Conservation (phyloP, 495 filamentous ascomycete species). For the Coniosporium apollinis region DNA sequence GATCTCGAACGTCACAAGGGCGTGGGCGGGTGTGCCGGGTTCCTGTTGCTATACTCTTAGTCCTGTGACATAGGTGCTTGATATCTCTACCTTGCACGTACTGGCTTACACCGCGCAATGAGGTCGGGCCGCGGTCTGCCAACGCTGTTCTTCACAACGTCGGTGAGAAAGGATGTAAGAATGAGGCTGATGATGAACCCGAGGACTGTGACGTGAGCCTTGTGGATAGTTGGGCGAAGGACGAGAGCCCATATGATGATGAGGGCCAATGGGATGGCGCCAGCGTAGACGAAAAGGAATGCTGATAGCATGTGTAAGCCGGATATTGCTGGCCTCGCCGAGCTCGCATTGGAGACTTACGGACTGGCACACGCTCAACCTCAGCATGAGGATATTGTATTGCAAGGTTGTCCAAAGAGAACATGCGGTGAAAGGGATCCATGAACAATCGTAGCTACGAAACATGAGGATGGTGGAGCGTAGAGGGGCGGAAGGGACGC, state of each 20-base stretch:
- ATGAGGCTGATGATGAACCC: slow-evolving; percentile 58
- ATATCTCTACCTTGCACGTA: too few relatives aligned
- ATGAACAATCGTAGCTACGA: slow-evolving; percentile 51
- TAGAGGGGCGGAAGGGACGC: slow-evolving; percentile 8
- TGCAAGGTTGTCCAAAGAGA: slow-evolving; percentile 61
- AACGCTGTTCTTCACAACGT: slow-evolving; percentile 80
- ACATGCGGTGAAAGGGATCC: slow-evolving; percentile 79
- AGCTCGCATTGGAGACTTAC: slow-evolving; percentile 27
- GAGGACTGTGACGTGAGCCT: slow-evolving; percentile 71
- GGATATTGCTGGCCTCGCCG: neutral
- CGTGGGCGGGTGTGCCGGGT: slow-evolving; percentile 42
- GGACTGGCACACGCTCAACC: slow-evolving; percentile 66
- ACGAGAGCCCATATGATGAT: slow-evolving; percentile 48
- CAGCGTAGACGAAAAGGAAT: slow-evolving; percentile 62
- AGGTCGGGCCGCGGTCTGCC: slow-evolving; percentile 84
- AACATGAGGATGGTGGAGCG: slow-evolving; percentile 1
- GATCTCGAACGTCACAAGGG: slow-evolving; percentile 54
- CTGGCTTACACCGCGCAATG: slow-evolving; percentile 70
- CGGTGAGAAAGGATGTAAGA: slow-evolving; percentile 70
- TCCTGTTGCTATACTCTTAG: too few relatives aligned
- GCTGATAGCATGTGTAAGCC: slow-evolving; percentile 21
- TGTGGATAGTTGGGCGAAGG: slow-evolving; percentile 47
- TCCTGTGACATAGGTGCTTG: too few relatives aligned
- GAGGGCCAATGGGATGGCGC: slow-evolving; percentile 47
- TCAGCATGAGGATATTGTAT: slow-evolving; percentile 79